Percentiles rank a stretch among this genome's conserved stretches.
phyloP scores from a whole-genome alignment of 306 rosid genomes.

The Medicago lupulina region DNA sequence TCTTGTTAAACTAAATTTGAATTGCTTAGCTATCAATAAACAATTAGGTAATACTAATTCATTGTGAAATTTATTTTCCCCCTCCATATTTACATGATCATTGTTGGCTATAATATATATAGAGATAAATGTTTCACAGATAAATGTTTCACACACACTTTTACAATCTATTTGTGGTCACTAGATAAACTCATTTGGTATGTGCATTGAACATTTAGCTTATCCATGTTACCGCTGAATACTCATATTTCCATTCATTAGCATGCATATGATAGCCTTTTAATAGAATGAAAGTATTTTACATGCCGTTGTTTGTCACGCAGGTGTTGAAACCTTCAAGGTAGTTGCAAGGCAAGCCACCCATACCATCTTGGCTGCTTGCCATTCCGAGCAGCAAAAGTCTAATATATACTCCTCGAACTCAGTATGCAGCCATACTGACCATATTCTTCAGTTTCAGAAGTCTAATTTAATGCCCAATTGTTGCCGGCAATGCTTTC shows the following conservation, averaged over 20 bases:
- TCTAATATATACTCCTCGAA: constrained; percentile 32
- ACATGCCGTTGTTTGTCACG: constrained; percentile 34
- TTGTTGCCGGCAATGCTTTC: constrained; percentile 69
- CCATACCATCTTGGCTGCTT: constrained; percentile 70
- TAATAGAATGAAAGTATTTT: constrained; percentile 27
- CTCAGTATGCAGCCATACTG: constrained; percentile 57
- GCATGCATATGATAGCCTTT: constrained; percentile 21
- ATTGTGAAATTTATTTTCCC: neutral
- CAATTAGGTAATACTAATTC: constrained; percentile 55
- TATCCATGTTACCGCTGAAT: constrained; percentile 1
- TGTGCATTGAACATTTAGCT: neutral
- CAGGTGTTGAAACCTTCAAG: constrained; percentile 67
- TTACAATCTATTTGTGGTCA: too few species aligned
- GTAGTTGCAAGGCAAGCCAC: constrained; percentile 70
- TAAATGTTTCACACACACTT: too few species aligned
- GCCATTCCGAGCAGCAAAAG: constrained; percentile 56
- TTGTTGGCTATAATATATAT: neutral
- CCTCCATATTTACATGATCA: neutral
- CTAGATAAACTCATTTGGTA: neutral
- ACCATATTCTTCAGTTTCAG: constrained; percentile 40
- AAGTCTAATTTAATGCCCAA: constrained; percentile 58
- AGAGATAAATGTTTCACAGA: too few species aligned
- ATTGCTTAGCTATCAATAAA: constrained; percentile 60
- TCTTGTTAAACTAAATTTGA: constrained; percentile 79
- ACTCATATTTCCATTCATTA: constrained; percentile 28